These are phyloP conservation scores for Cicer arietinum DNA, from an alignment of 306 rosid genomes.

Conservation along the genomic window DNA sequence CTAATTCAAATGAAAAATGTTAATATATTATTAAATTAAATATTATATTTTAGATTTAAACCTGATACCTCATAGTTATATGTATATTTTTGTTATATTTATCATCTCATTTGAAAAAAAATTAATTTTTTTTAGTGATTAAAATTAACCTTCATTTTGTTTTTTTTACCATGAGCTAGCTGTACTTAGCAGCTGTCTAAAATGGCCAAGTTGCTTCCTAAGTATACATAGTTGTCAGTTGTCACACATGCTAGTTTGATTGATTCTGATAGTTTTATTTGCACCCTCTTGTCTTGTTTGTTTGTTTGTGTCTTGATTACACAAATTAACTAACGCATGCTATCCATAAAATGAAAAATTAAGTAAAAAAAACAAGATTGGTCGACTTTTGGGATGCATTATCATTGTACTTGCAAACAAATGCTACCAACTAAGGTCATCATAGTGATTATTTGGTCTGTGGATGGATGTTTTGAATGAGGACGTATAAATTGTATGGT, in stretches of 20 bases:
- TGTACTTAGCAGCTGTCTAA: no score
- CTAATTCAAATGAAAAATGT: no score
- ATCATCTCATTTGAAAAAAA: no score
- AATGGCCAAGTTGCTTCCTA: slow-evolving; percentile 43
- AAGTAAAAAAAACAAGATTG: not conserved
- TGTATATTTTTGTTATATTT: no score
- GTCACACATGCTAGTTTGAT: not conserved
- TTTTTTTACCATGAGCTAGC: no score
- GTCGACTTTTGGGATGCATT: slow-evolving; percentile 27
- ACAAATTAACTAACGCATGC: slow-evolving; percentile 36
- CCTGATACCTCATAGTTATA: no score
- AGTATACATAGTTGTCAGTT: slow-evolving; percentile 6
- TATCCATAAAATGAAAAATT: slow-evolving; percentile 2
- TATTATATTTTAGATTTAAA: no score
- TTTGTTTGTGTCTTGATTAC: slow-evolving; percentile 37
- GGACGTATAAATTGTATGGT: slow-evolving; percentile 1
- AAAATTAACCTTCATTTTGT: no score
- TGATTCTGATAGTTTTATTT: slow-evolving; percentile 16
- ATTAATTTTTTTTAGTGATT: no score
- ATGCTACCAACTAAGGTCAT: slow-evolving; percentile 43
- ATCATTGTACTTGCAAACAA: slow-evolving; percentile 37
- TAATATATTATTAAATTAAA: no score
- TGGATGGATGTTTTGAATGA: slow-evolving; percentile 8
- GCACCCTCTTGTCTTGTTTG: slow-evolving; percentile 37
- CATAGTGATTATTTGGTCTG: slow-evolving; percentile 43